These are phyloP conservation scores for Gaertneriomyces semiglobifer DNA, from an alignment of 192 early-diverging fungal species.

Conservation along the genomic window DNA sequence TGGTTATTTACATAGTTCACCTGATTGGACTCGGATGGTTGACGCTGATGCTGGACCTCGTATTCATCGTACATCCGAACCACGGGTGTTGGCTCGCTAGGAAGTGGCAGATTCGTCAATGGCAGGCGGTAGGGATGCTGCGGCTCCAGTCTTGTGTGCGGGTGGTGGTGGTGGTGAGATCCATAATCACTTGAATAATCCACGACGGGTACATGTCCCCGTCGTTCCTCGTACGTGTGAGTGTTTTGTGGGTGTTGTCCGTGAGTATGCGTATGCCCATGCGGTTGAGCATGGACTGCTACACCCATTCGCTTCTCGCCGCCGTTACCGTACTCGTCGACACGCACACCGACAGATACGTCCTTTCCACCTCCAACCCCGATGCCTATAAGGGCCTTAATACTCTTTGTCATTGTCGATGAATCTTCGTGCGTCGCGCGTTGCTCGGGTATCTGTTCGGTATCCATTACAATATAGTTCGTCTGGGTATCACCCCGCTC, in stretches of 20 bases:
- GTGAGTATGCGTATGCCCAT: neutral
- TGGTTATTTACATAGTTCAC: neutral
- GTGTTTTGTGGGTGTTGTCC: neutral
- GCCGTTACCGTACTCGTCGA: constrained; percentile 1
- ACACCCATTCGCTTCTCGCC: neutral
- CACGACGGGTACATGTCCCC: neutral
- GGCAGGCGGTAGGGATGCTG: neutral
- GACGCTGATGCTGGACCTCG: neutral
- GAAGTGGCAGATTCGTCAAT: neutral
- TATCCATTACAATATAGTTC: constrained; percentile 1
- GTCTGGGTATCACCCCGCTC: constrained; percentile 24
- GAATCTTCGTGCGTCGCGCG: constrained; percentile 6
- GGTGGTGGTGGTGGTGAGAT: constrained; percentile 1
- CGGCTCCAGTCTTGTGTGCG: neutral
- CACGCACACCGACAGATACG: constrained; percentile 16
- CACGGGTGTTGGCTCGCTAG: neutral
- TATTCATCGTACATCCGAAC: neutral
- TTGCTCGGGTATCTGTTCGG: neutral
- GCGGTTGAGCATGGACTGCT: constrained; percentile 11
- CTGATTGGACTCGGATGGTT: neutral
- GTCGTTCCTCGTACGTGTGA: neutral
- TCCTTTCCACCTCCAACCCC: constrained; percentile 3
- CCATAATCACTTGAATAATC: neutral
- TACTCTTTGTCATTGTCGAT: constrained; percentile 24
- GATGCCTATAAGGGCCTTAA: constrained; percentile 42